Conservation (phyloP, 176 grass and related monocot genomes). For the Cenchrus fungigraminus region DNA sequence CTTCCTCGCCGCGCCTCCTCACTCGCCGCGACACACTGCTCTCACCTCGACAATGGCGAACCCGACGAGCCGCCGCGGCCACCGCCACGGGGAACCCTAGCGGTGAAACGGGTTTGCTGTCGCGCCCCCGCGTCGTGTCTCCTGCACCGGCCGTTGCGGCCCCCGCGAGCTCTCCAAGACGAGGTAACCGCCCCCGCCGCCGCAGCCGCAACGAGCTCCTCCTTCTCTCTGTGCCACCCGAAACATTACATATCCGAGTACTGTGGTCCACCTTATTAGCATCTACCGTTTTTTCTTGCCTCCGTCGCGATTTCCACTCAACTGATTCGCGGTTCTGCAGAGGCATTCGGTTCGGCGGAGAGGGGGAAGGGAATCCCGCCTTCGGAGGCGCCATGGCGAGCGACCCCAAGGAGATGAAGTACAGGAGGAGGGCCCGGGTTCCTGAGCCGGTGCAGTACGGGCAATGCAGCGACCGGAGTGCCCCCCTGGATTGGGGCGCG, state of each 20-base stretch:
- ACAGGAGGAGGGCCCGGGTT: conserved; percentile 32
- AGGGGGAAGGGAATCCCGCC: background rate
- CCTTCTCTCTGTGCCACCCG: background rate
- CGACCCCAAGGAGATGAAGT: conserved; percentile 64
- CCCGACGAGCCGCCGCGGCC: background rate
- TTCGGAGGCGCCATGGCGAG: conserved; percentile 42
- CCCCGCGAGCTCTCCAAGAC: background rate
- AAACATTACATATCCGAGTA: background rate
- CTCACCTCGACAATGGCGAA: conserved; percentile 40
- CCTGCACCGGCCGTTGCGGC: background rate
- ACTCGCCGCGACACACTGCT: conserved; percentile 8
- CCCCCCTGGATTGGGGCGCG: conserved; percentile 46
- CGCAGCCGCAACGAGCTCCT: background rate
- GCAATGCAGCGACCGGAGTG: conserved; percentile 42
- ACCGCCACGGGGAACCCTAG: conserved; percentile 9
- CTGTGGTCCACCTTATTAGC: background rate
- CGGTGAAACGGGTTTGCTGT: background rate
- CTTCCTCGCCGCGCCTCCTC: conserved; percentile 36
- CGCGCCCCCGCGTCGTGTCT: background rate
- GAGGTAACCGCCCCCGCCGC: conserved; percentile 38
- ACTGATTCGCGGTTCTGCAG: conserved; percentile 17
- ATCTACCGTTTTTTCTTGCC: background rate
- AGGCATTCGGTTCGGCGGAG: background rate
- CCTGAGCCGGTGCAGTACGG: background rate
- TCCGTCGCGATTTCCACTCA: background rate